Base-by-base conservation (phyloP, 805 yeast species). In the Ogataea ganodermae region DNA sequence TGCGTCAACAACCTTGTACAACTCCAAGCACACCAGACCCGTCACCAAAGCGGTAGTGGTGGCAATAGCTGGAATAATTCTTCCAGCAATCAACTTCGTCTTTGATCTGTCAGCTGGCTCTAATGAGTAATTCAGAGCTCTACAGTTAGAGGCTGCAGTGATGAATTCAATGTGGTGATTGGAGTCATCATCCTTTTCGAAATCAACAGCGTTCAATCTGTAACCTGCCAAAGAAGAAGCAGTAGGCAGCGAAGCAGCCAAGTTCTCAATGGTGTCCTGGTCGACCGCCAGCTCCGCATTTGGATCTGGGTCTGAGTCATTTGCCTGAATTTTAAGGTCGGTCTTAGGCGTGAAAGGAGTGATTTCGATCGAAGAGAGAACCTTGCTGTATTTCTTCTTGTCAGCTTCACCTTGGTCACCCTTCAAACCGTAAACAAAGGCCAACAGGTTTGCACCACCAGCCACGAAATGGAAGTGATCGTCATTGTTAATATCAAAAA, bases 21-120 rank as follows among this genome's bases (percentile, higher is more conserved):
- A 74, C 70, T 94, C 99, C 56, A 94, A 72, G 61, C 95, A 88
- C 20, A 90, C 95, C 61, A 94, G 75, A 40, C 99, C 99, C 6
- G 99, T 89, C 18, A 94, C 99, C 57, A 91, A 73, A 8, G 97
- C 96, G n/a, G 99, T 94, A 1, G 99, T 94, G 2, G 99, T 94
- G 30, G 99, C 99, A 73, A 94, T 94, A 17, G 99, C 99, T 13
- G 99, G 99, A 57, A 94, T 94, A 57, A 94, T 94, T 70, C 95
- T 84, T 40, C 99, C 99, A 6, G 99, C 99, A 66, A 94, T 92
- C 61, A 92, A 89, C 73, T 94, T 94, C 31, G 99, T 94, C 73
- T 86, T 89, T 43, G 84, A 83, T 53, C 83, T 81, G 63, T 92
- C 97, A 30, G 92, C 97, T 10, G 89, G 73, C 62, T 89, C 96